Evolutionary conservation across 768 basidiomycete genomes (phyloP), one percentile per base, ranked within the genome.

Genomic region (Russula vinacea): DNA sequence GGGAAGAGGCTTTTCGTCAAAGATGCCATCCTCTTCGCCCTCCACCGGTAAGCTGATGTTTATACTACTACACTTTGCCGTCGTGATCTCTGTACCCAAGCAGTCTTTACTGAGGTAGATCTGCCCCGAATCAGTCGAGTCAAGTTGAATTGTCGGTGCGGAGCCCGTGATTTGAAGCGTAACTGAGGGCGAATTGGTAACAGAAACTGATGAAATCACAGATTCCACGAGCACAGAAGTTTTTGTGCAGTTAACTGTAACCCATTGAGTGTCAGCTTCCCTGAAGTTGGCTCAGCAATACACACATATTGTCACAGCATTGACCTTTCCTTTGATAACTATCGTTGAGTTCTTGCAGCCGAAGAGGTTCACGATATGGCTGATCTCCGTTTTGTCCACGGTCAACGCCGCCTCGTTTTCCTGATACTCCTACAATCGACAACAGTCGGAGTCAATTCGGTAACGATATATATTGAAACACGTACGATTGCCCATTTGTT

Each of bases 111-210:
- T 94, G 44, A 99, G 83, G 77, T 91, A 99, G 68, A 99, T 86
- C 73, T 94, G 92, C 6, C 97, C 97, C 8, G 90, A 92, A 75
- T 98, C 97, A 16, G 94, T 96, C 17, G 89, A 88, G 75, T 99
- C 97, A 22, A 99, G 77, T 71, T 95, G 92, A 64, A 99, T 85
- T 68, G 94, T 98, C 1, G 97, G 96, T 37, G 90, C 90, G 1
- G 80, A 78, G 32, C 96, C 96, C 2, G 88, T 91, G 69, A 99
- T 87, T 75, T 99, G 96, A 47, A 98, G 77, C 17, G 86, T 84
- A 78, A 99, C 98, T 1, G 94, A 97, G 1, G 94, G 94, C 0
- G 94, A 97, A 67, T 85, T 87, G 47, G 94, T 98, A 44, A 98
- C 79, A 2, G 89, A 87, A 58, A 99, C 81, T 0, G 88, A 85